Evolutionary conservation across 768 basidiomycete genomes (phyloP).

Genomic region (Rhizopogon salebrosus): DNA sequence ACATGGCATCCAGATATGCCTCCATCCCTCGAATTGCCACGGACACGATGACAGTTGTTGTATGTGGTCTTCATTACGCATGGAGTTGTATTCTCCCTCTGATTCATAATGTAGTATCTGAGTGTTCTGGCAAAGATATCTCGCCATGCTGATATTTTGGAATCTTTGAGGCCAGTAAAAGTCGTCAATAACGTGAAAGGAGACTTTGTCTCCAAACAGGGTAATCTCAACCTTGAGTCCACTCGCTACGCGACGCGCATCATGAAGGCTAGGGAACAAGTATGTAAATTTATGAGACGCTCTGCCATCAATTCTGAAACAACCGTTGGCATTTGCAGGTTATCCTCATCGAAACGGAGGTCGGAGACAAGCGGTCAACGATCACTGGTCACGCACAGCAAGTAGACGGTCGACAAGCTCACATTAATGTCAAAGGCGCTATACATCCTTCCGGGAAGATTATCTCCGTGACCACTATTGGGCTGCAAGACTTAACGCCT

Average conservation of each 20-base stretch:
- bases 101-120: conserved; percentile 31
- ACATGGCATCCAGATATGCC: conserved; percentile 13
- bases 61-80: conserved; percentile 10
- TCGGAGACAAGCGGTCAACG: not conserved
- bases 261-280: conserved; percentile 32
- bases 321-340: conserved; percentile 7
- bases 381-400: conserved; percentile 17
- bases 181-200: conserved; percentile 37
- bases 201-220: conserved; percentile 23
- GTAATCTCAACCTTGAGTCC: conserved; percentile 28
- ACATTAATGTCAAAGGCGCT: conserved; percentile 21
- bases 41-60: conserved; percentile 22
- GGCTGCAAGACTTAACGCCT: conserved; percentile 47
- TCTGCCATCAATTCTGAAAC: not conserved
- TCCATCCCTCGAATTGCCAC: conserved; percentile 18
- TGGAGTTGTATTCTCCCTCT: not conserved
- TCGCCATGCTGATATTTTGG: conserved; percentile 40
- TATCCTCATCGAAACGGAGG: conserved; percentile 13
- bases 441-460: conserved; percentile 11
- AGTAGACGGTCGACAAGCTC: conserved; percentile 34
- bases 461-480: conserved; percentile 41
- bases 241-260: conserved; percentile 43
- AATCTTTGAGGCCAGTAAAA: conserved; percentile 40
- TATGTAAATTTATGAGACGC: conserved; percentile 16
- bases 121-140: conserved; percentile 40